Evolutionary conservation across 225 moss, liverwort and hornwort genomes (phyloP).

Genomic region (Sphagnum contortum): DNA sequence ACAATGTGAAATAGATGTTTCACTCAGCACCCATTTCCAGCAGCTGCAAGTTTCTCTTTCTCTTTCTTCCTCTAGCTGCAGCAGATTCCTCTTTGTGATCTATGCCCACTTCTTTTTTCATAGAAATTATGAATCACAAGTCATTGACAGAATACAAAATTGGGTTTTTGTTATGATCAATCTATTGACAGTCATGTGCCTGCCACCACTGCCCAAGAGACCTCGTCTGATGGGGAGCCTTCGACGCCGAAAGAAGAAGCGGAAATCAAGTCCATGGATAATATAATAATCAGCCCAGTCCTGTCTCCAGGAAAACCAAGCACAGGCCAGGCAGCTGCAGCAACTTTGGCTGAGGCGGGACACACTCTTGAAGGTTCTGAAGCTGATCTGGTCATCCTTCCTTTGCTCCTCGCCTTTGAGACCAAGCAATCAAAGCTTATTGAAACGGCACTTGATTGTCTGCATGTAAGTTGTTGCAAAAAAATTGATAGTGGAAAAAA

Average conservation of each 20-base stretch:
- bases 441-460: conserved; percentile 89
- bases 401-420: conserved; percentile 90
- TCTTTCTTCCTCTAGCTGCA: conserved; percentile 14
- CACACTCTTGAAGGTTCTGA: conserved; percentile 87
- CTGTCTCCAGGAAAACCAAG: conserved; percentile 59
- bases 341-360: conserved; percentile 86
- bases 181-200: conserved; percentile 6
- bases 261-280: conserved; percentile 37
- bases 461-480: conserved; percentile 57
- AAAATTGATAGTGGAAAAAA: not conserved
- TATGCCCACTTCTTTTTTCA: too few relatives aligned
- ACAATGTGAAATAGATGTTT: too few relatives aligned
- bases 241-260: conserved; percentile 35
- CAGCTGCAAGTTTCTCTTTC: not conserved
- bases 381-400: conserved; percentile 92
- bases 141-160: conserved; percentile 6
- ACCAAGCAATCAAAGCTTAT: conserved; percentile 96
- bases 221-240: conserved; percentile 46
- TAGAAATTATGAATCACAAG: not conserved
- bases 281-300: conserved; percentile 12
- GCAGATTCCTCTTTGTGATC: not conserved
- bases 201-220: conserved; percentile 41
- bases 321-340: conserved; percentile 90
- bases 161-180: not conserved
- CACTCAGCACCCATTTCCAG: not conserved